phyloP scores from a whole-genome alignment of 108 stramenopile species.

The Fistulifera solaris region DNA sequence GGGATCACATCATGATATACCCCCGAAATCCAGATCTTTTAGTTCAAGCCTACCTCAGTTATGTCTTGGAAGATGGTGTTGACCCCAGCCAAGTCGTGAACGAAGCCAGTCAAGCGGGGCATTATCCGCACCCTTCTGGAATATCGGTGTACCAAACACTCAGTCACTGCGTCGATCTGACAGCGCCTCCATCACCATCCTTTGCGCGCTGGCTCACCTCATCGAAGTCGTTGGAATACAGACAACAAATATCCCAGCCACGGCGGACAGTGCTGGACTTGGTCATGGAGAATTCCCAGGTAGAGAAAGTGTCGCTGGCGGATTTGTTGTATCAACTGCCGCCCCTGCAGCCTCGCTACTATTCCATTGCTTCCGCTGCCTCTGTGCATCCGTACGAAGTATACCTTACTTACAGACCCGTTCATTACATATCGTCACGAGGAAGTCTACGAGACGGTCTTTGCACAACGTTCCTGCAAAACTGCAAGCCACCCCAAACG shows the following conservation, averaged over 20 bases:
- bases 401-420: constrained; percentile 43
- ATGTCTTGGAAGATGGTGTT: constrained; percentile 24
- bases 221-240: constrained; percentile 31
- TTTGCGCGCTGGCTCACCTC: constrained; percentile 34
- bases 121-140: constrained; percentile 47
- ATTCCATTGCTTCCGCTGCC: constrained; percentile 55
- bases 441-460: constrained; percentile 42
- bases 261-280: constrained; percentile 53
- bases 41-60: constrained; percentile 28
- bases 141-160: constrained; percentile 52
- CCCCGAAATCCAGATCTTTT: constrained; percentile 46
- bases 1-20: constrained; percentile 60
- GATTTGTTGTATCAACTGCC: constrained; percentile 43
- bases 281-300: constrained; percentile 16
- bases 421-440: constrained; percentile 41
- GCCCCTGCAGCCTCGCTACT: constrained; percentile 58
- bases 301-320: constrained; percentile 12
- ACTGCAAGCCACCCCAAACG: constrained; percentile 4
- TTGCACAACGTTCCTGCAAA: constrained; percentile 25
- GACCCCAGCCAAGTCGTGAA: constrained; percentile 39
- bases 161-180: constrained; percentile 45
- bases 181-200: constrained; percentile 48
- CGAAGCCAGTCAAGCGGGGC: background rate
- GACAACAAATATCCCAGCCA: constrained; percentile 39
- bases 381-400: constrained; percentile 23